Evolutionary conservation across 2,329 filamentous ascomycete genomes (phyloP).

Genomic region (Berkeleyomyces rouxiae): DNA sequence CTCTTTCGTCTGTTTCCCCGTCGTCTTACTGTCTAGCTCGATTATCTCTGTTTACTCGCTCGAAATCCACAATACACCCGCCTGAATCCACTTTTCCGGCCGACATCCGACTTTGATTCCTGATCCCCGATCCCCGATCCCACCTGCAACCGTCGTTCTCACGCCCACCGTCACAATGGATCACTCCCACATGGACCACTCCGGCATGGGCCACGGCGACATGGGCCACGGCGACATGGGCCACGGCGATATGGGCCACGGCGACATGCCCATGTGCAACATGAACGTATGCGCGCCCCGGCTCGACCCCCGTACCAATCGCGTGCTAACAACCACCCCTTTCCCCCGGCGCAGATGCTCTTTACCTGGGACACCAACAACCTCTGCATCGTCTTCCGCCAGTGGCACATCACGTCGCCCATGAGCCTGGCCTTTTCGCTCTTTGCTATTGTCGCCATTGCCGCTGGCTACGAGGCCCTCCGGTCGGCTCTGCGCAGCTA

Average conservation of each 20-base stretch:
- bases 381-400: slow-evolving; percentile 88
- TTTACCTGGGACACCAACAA: slow-evolving; percentile 92
- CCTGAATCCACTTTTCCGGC: background rate
- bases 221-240: slow-evolving; percentile 32
- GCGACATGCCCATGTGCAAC: slow-evolving; percentile 56
- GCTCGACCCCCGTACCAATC: background rate
- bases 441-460: slow-evolving; percentile 62
- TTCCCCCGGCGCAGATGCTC: slow-evolving; percentile 52
- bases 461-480: slow-evolving; percentile 84
- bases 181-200: slow-evolving; percentile 13
- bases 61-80: background rate
- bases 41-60: background rate
- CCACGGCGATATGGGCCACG: slow-evolving; percentile 33
- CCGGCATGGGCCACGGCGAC: slow-evolving; percentile 24
- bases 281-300: slow-evolving; percentile 57
- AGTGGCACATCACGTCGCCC: slow-evolving; percentile 71
- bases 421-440: slow-evolving; percentile 67
- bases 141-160: background rate
- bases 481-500: slow-evolving; percentile 63
- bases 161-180: slow-evolving; percentile 3
- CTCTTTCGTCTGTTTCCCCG: background rate
- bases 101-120: background rate
- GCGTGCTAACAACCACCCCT: background rate
- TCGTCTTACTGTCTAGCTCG: background rate
- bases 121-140: background rate